Conservation (phyloP, 2,329 filamentous ascomycete species). For the Phoma sp. region DNA sequence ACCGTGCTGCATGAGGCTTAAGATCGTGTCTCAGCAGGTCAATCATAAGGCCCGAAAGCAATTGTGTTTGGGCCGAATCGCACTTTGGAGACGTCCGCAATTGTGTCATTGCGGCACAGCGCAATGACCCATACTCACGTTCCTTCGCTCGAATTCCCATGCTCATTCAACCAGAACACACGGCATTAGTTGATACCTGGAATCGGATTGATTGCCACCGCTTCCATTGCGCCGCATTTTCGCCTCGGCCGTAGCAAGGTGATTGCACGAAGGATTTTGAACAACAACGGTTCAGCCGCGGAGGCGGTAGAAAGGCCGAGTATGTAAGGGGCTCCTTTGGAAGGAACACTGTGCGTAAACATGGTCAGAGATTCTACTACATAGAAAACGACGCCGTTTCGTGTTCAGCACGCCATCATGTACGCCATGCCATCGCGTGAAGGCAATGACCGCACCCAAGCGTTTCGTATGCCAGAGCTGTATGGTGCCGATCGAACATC, state of each 20-base stretch:
- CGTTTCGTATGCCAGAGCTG: background rate
- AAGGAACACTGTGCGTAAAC: background rate
- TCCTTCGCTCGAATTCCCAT: background rate
- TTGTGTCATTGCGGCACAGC: slow-evolving; percentile 5
- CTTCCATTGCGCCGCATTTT: slow-evolving; percentile 7
- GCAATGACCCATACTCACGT: slow-evolving; percentile 3
- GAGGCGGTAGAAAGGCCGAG: background rate
- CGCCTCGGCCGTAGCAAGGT: background rate
- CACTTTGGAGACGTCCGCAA: background rate
- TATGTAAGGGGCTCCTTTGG: slow-evolving; percentile 4
- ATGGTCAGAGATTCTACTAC: background rate
- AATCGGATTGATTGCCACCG: background rate
- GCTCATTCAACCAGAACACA: background rate
- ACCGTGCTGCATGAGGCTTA: slow-evolving; percentile 1
- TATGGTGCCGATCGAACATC: slow-evolving; percentile 1
- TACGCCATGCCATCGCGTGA: background rate
- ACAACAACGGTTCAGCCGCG: slow-evolving; percentile 1
- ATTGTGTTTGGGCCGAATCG: background rate
- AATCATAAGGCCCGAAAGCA: background rate
- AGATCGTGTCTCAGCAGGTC: background rate
- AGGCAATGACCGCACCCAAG: too few species aligned
- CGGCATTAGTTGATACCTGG: background rate
- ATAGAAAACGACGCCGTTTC: background rate
- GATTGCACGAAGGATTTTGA: slow-evolving; percentile 4
- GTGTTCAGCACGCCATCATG: background rate